Base-by-base conservation (phyloP, 2,329 filamentous ascomycete genomes). In the Aureobasidium pullulans region DNA sequence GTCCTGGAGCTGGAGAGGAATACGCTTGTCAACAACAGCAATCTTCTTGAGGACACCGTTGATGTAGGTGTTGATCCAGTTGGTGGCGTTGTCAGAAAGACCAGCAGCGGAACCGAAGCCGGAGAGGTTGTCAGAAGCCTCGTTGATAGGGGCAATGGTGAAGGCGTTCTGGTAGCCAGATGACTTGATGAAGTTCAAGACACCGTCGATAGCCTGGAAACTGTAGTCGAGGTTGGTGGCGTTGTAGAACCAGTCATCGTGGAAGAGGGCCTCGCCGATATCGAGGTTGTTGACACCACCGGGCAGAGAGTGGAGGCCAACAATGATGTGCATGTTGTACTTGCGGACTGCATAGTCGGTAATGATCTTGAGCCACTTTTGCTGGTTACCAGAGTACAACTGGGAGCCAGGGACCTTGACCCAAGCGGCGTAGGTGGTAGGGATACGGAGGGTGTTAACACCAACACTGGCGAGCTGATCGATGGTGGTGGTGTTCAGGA, bases 91-190 rank as follows among this genome's bases (percentile, higher is more conserved):
- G 7, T 64, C 64, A 1, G 68, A 64, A 2, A 74, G 65, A 11
- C 66, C 68, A 15, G 66, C 66, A 2, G 70, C 63, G 6, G 66
- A 67, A 37, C 66, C 71, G 56, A 74, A 73, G 23, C 59, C 65
- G 8, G 64, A 62, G 40, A 73, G 61, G 59, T 71, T 72, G 63
- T 75, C 73, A 32, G 63, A 66, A 0, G 71, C 64, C 54, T 75
- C 72, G 63, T 75, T 75, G 63, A 75, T 69, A 6, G 72, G 70
- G 6, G 65, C 66, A 46, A 75, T 61, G 59, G 70, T 72, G 63
- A 69, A 74, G 11, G 65, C 66, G 56, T 71, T 64, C 4, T 65
- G 64, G 19, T 60, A 64, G 13, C 66, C 67, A 4, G 67, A 69
- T 11, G 48, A 52, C 44, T 68, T 59, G 50, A 75, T 69, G 59